These are phyloP conservation scores for Stagonosporopsis cucurbitacearum DNA, from an alignment of 2,329 filamentous ascomycete species.

Conservation along the genomic window DNA sequence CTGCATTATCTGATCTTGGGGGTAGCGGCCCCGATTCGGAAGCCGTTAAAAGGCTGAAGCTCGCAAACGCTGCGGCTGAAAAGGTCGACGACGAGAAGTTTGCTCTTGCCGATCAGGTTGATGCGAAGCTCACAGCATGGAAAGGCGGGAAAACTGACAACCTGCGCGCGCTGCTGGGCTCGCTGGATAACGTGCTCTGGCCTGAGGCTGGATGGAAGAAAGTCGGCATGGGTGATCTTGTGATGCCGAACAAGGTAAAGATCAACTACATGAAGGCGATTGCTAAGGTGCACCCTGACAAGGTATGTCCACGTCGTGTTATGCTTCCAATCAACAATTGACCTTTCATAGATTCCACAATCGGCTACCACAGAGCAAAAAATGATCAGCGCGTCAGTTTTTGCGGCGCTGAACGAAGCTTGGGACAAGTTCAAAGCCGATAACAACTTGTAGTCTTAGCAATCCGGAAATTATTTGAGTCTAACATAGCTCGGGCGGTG, in stretches of 20 bases:
- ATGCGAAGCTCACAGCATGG: slow-evolving; percentile 80
- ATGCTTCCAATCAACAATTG: neutral
- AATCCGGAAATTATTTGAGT: neutral
- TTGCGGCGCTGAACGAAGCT: slow-evolving; percentile 69
- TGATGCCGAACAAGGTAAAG: slow-evolving; percentile 95
- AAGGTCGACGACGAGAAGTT: slow-evolving; percentile 92
- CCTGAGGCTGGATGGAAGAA: slow-evolving; percentile 95
- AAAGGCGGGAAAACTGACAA: slow-evolving; percentile 93
- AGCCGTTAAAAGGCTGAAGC: slow-evolving; percentile 81
- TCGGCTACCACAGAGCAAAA: slow-evolving; percentile 70
- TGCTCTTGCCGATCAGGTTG: slow-evolving; percentile 82
- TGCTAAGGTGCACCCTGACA: slow-evolving; percentile 97
- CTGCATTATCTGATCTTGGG: slow-evolving; percentile 53
- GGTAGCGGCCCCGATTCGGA: slow-evolving; percentile 63
- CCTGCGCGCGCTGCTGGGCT: slow-evolving; percentile 82
- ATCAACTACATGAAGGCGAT: slow-evolving; percentile 99
- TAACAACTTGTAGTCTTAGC: slow-evolving; percentile 50
- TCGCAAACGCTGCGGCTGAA: slow-evolving; percentile 84
- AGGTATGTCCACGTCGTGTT: slow-evolving; percentile 64
- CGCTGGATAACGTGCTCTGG: slow-evolving; percentile 90
- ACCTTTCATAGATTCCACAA: slow-evolving; percentile 59
- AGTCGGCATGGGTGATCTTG: slow-evolving; percentile 89
- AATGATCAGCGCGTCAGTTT: slow-evolving; percentile 71
- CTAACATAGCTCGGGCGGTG: neutral
- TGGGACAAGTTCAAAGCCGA: slow-evolving; percentile 73